Conservation (phyloP, 495 filamentous ascomycete genomes). For the Penicillium chermesinum region DNA sequence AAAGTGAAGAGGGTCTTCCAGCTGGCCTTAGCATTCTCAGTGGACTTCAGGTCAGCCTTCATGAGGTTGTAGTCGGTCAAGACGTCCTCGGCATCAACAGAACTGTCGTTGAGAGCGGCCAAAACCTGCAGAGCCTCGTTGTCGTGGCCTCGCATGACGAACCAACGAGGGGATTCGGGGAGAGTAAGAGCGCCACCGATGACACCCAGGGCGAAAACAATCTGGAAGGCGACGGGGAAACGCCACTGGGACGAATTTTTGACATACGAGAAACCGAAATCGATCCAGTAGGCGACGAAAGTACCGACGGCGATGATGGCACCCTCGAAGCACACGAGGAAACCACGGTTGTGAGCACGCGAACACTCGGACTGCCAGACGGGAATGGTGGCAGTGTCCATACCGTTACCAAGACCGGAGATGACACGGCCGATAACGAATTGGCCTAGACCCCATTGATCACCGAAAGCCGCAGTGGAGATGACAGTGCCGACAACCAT, state of each 20-base stretch:
- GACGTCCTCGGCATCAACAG: slow-evolving; percentile 26
- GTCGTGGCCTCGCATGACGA: slow-evolving; percentile 57
- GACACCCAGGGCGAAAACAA: slow-evolving; percentile 63
- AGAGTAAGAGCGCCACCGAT: slow-evolving; percentile 53
- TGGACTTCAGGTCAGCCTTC: slow-evolving; percentile 32
- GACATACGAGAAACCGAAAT: slow-evolving; percentile 67
- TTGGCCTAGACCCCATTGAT: slow-evolving; percentile 49
- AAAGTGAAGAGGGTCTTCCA: slow-evolving; percentile 35
- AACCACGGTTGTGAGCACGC: slow-evolving; percentile 65
- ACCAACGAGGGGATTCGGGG: slow-evolving; percentile 75
- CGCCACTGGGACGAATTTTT: slow-evolving; percentile 46
- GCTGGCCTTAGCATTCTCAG: slow-evolving; percentile 30
- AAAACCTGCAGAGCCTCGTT: slow-evolving; percentile 56
- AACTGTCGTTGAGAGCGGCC: slow-evolving; percentile 49
- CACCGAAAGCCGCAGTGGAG: slow-evolving; percentile 51
- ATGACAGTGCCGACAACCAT: slow-evolving; percentile 74
- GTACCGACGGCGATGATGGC: slow-evolving; percentile 72
- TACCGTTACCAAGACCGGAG: slow-evolving; percentile 69
- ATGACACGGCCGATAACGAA: slow-evolving; percentile 69
- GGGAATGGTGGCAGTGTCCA: slow-evolving; percentile 70
- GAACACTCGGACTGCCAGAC: slow-evolving; percentile 75
- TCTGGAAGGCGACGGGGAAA: slow-evolving; percentile 76
- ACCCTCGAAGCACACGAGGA: slow-evolving; percentile 79
- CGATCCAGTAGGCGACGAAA: slow-evolving; percentile 78
- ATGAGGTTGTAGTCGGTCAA: slow-evolving; percentile 45